phyloP scores from a whole-genome alignment of 1,284 basidiomycete species.

The Sphagnurus paluster region DNA sequence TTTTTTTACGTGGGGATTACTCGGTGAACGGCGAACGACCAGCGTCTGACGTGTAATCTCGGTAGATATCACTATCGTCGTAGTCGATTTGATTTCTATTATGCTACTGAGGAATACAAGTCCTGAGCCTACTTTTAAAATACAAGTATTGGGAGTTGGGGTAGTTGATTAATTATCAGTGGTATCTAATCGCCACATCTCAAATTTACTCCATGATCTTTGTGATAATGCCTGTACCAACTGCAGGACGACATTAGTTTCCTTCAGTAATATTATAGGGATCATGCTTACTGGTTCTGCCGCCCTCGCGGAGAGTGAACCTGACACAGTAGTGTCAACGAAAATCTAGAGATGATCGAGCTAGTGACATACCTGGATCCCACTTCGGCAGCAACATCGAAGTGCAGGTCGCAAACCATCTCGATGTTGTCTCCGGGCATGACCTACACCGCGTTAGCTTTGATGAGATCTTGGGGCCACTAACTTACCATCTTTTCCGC shows the following conservation, averaged over 20 bases:
- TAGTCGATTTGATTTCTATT: too few relatives aligned
- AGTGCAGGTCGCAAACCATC: constrained; percentile 83
- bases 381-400: constrained; percentile 90
- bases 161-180: constrained; percentile 2
- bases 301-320: constrained; percentile 97
- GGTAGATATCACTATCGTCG: too few relatives aligned
- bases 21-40: too few relatives aligned
- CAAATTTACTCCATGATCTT: constrained; percentile 60
- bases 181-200: neutral
- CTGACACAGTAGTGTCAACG: constrained; percentile 30
- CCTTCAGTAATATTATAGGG: constrained; percentile 1
- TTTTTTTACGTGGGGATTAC: constrained; percentile 1
- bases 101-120: constrained; percentile 5
- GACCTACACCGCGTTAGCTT: constrained; percentile 50
- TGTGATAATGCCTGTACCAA: constrained; percentile 90
- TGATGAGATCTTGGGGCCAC: neutral
- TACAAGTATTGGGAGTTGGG: constrained; percentile 15
- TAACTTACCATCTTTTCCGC: constrained; percentile 76
- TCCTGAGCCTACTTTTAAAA: constrained; percentile 17
- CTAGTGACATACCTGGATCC: constrained; percentile 70
- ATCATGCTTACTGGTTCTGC: constrained; percentile 75
- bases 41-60: too few relatives aligned
- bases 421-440: constrained; percentile 99
- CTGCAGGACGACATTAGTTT: constrained; percentile 34
- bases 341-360: neutral